Percentiles rank a stretch among this genome's conserved stretches.
Conservation (phyloP, 2,329 filamentous ascomycete genomes). For the Microthyrium microscopicum region DNA sequence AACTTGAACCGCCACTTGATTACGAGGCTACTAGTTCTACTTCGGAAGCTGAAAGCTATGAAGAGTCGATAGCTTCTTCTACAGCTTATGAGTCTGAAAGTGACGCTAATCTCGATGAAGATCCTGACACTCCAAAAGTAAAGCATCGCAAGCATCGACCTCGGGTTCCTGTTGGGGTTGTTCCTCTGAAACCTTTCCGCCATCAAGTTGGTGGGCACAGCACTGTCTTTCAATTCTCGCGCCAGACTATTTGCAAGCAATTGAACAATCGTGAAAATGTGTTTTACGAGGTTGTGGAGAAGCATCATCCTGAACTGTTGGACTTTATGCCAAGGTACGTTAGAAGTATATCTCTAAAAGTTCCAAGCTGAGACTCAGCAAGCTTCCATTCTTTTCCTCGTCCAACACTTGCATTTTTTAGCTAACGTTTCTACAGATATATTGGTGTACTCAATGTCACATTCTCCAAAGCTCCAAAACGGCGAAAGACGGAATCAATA, state of each 20-base stretch:
- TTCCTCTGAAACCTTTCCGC: constrained; percentile 90
- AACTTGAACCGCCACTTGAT: constrained; percentile 12
- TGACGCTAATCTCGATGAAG: constrained; percentile 3
- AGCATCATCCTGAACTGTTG: constrained; percentile 73
- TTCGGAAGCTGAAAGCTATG: constrained; percentile 14
- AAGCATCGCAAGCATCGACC: constrained; percentile 14
- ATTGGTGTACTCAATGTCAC: constrained; percentile 95
- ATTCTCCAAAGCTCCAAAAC: constrained; percentile 68
- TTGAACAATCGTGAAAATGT: constrained; percentile 96
- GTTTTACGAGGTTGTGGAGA: constrained; percentile 94
- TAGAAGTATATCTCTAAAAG: constrained; percentile 10
- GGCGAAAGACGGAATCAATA: constrained; percentile 24
- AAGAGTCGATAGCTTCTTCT: constrained; percentile 18
- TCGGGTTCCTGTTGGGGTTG: constrained; percentile 56
- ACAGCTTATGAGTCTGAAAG: constrained; percentile 4
- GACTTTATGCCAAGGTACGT: constrained; percentile 66
- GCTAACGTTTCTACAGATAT: constrained; percentile 45
- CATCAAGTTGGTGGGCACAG: constrained; percentile 97
- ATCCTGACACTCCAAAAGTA: constrained; percentile 15
- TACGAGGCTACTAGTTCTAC: constrained; percentile 19
- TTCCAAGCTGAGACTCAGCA: constrained; percentile 25
- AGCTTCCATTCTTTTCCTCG: constrained; percentile 11
- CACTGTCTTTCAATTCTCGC: constrained; percentile 88
- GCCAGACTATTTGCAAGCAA: constrained; percentile 91
- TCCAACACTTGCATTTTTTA: constrained; percentile 9